Percentiles rank a stretch among this genome's conserved stretches.
Evolutionary conservation across 2,329 filamentous ascomycete genomes (phyloP).

Genomic region (Parascedosporium putredinis): DNA sequence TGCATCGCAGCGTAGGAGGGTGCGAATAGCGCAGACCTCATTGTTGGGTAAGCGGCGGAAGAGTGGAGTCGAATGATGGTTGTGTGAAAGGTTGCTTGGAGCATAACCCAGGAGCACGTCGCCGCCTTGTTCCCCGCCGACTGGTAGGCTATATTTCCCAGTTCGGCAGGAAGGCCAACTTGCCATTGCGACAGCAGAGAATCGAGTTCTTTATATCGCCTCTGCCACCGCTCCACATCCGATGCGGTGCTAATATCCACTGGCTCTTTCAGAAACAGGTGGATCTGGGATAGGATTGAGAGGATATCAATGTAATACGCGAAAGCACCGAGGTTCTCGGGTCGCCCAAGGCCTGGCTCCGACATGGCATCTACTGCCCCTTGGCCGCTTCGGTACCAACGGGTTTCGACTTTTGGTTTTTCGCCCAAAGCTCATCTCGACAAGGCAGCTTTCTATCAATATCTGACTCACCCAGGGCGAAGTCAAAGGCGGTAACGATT

Average conservation of each 20-base stretch:
- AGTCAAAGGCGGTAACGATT: slow-evolving; percentile 84
- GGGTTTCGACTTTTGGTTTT: slow-evolving; percentile 75
- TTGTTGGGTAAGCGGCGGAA: slow-evolving; percentile 85
- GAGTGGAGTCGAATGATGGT: slow-evolving; percentile 85
- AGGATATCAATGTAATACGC: slow-evolving; percentile 86
- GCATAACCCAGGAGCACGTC: slow-evolving; percentile 80
- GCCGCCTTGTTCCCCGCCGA: slow-evolving; percentile 57
- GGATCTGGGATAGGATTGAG: slow-evolving; percentile 76
- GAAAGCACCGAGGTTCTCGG: slow-evolving; percentile 78
- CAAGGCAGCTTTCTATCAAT: slow-evolving; percentile 82
- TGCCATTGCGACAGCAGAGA: slow-evolving; percentile 74
- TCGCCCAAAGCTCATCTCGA: slow-evolving; percentile 74
- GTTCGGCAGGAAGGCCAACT: slow-evolving; percentile 70
- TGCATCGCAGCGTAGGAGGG: slow-evolving; percentile 80
- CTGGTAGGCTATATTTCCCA: slow-evolving; percentile 71
- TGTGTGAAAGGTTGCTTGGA: slow-evolving; percentile 83
- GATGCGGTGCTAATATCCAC: slow-evolving; percentile 76
- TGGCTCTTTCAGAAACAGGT: slow-evolving; percentile 78
- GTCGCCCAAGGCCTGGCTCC: slow-evolving; percentile 56
- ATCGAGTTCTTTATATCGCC: slow-evolving; percentile 76
- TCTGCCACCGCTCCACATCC: slow-evolving; percentile 85
- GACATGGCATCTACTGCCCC: slow-evolving; percentile 28
- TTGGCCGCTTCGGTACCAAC: slow-evolving; percentile 59
- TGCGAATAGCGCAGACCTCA: slow-evolving; percentile 77
- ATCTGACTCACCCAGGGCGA: slow-evolving; percentile 78